Conservation (phyloP, 139 green algal genomes). For the Tetradesmus obliquus region DNA sequence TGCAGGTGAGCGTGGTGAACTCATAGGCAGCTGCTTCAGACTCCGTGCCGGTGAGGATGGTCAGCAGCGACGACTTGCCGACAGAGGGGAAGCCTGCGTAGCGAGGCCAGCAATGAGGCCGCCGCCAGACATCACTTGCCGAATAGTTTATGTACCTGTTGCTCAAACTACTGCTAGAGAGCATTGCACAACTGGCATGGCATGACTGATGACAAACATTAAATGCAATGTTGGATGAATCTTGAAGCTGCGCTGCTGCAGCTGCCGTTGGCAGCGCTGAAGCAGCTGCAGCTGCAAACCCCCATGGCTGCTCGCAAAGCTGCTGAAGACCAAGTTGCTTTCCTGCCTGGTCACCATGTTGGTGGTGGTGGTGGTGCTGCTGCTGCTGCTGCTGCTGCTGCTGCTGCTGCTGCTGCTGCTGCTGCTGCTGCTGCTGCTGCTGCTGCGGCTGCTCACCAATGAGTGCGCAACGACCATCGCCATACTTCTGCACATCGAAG, state of each 20-base stretch:
- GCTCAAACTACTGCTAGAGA: neutral
- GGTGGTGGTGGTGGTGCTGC: neutral
- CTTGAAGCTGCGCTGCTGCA: too few relatives aligned
- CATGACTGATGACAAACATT: too few relatives aligned
- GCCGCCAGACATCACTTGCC: neutral
- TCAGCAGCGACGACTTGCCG: conserved; percentile 98
- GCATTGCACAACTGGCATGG: neutral
- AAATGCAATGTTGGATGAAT: too few relatives aligned
- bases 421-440: neutral
- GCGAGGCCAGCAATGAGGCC: neutral
- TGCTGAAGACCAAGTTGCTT: neutral
- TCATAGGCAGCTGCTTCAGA: conserved; percentile 96
- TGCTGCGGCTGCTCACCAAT: conserved; percentile 79
- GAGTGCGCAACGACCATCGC: conserved; percentile 94
- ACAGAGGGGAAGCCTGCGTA: conserved; percentile 93
- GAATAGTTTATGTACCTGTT: neutral
- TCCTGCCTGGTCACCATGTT: neutral
- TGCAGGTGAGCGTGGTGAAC: conserved; percentile 99
- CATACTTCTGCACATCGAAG: conserved; percentile 99
- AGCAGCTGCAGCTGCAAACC: neutral
- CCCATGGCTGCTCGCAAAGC: neutral
- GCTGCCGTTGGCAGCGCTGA: too few relatives aligned
- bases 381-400: conserved; percentile 1
- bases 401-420: neutral
- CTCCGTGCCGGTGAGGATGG: conserved; percentile 90